Conservation (phyloP, 257 asterid genomes). For the Solanum pimpinellifolium region DNA sequence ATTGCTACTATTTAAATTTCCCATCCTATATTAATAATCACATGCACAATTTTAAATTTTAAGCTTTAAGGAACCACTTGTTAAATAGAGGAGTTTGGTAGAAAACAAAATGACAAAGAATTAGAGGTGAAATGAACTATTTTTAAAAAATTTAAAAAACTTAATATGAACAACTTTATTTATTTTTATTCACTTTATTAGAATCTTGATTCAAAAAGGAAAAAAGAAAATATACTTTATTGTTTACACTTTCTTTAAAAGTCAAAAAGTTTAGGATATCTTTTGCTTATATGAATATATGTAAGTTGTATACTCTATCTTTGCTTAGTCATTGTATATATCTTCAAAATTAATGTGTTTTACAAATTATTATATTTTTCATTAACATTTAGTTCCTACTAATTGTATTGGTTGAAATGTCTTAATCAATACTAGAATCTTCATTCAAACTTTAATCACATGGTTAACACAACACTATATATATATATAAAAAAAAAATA, state of each 20-base stretch:
- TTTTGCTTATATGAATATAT: neutral
- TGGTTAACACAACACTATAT: neutral
- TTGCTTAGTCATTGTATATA: neutral
- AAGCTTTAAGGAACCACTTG: neutral
- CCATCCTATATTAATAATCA: neutral
- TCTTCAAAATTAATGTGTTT: neutral
- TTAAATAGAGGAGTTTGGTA: neutral
- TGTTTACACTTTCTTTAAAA: neutral
- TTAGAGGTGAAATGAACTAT: neutral
- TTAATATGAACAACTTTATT: neutral
- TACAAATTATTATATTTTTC: neutral
- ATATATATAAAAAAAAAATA: no score
- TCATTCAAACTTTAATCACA: neutral
- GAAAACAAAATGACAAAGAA: neutral
- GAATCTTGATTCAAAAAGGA: neutral
- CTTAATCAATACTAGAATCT: neutral
- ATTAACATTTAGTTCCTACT: neutral
- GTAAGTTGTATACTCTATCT: neutral
- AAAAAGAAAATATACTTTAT: neutral
- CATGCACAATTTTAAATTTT: neutral
- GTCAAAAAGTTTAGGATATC: neutral
- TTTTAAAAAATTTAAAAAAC: neutral
- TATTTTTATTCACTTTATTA: neutral
- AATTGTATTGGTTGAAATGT: neutral
- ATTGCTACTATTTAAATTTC: no score